phyloP scores from a whole-genome alignment of 1,139 yeast genomes.

The Sugiyamaella neomexicana region DNA sequence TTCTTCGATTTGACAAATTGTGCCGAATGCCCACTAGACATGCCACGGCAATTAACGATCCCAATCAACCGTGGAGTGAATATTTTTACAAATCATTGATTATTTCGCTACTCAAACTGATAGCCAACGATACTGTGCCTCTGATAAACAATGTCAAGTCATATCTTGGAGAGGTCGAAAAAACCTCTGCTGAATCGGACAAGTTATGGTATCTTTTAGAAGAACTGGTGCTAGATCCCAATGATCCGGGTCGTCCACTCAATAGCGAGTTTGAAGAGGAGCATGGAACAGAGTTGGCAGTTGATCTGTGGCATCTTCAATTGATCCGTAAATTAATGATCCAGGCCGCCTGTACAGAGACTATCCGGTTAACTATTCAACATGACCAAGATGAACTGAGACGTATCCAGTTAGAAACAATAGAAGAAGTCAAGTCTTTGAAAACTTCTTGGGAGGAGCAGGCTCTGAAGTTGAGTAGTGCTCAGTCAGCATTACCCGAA shows the following conservation, averaged over 20 bases:
- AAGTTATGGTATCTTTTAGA: constrained; percentile 33
- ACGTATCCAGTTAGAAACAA: constrained; percentile 29
- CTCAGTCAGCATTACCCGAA: constrained; percentile 23
- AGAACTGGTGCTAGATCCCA: constrained; percentile 1
- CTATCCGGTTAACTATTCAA: constrained; percentile 38
- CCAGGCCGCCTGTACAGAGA: constrained; percentile 38
- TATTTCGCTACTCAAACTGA: constrained; percentile 36
- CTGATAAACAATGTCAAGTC: constrained; percentile 28
- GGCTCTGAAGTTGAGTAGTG: constrained; percentile 31
- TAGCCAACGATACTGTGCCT: constrained; percentile 38
- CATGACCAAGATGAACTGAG: constrained; percentile 37
- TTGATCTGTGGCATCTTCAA: constrained; percentile 15
- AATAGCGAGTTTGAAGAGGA: constrained; percentile 7
- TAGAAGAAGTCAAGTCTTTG: constrained; percentile 34
- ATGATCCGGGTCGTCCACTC: constrained; percentile 1
- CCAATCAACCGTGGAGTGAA: constrained; percentile 41
- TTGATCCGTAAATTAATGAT: constrained; percentile 30
- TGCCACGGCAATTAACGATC: constrained; percentile 39
- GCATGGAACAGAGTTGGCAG: constrained; percentile 9
- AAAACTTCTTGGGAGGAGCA: constrained; percentile 33
- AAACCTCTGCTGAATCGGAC: constrained; percentile 36
- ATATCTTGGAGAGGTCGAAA: constrained; percentile 36
- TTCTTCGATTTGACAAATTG: constrained; percentile 38
- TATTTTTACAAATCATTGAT: constrained; percentile 40
- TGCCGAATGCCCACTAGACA: constrained; percentile 41